These are phyloP conservation scores for Aspergillus oerlinghausenensis DNA, from an alignment of 2,329 filamentous ascomycete species.

Conservation along the genomic window DNA sequence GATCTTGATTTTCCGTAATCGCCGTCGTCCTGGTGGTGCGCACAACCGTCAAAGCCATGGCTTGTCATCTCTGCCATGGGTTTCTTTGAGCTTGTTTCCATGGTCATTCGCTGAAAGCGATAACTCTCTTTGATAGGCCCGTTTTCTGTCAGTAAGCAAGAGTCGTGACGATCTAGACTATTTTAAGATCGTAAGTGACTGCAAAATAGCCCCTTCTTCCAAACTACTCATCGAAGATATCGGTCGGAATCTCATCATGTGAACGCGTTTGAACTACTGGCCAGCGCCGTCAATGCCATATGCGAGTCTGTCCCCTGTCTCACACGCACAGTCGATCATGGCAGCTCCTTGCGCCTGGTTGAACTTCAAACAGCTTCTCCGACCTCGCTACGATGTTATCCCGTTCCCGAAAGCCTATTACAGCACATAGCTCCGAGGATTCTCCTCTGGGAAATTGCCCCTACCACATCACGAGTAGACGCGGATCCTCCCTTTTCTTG, in stretches of 20 bases:
- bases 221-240: no score
- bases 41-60: neutral
- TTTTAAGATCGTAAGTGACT: neutral
- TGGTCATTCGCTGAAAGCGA: neutral
- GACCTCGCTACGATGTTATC: neutral
- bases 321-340: neutral
- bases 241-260: neutral
- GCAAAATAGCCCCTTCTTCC: neutral
- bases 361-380: neutral
- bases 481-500: neutral
- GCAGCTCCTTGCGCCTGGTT: neutral
- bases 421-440: neutral
- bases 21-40: neutral
- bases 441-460: neutral
- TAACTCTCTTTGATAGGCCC: neutral
- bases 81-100: neutral
- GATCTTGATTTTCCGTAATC: no score
- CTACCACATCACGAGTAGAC: no score
- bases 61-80: neutral
- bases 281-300: neutral
- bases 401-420: neutral
- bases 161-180: neutral
- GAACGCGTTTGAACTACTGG: neutral
- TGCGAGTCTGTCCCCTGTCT: neutral
- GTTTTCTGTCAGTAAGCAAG: neutral